Base-by-base conservation (phyloP, 331 rosid genomes). In the Saraca asoca region DNA sequence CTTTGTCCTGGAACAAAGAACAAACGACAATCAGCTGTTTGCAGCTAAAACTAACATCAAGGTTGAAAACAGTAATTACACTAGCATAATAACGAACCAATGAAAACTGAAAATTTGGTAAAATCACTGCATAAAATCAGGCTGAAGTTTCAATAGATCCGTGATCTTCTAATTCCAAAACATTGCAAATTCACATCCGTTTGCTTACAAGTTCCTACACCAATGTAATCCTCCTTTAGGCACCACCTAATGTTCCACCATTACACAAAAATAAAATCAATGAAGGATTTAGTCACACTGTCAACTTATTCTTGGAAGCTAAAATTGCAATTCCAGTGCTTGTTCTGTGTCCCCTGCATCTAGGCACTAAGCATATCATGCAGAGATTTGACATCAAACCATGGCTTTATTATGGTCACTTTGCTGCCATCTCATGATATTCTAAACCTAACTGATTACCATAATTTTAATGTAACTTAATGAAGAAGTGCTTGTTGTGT, bases 1-100 rank as follows among this genome's bases (percentile, higher is more conserved):
- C 99, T 35, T 77, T 88, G 72, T 94, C 99, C 99, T 93, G 89
- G 20, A 67, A 70, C 56, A 43, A 35, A 70, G 31, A 24, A 58
- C 13, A 54, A 58, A 34, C 38, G 53, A 44, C 53, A 73, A 46
- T 81, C 58, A 73, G 74, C 41, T 19, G 31, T n/a, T 53, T 20
- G 44, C 33, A 29, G 62, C 51, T 37, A 66, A 31, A 53, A 57
- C 52, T 33, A 34, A 49, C 64, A 15, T 67, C 70, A 39, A 48
- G 12, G 37, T 43, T 7, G 24, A 12, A 68, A 46, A 51, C 64
- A 65, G 11, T 11, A 12, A 70, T 34, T 68, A 15, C 52, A 67
- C 29, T 31, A 45, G 8, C 58, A 39, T 11, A 61, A 54, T 39
- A 35, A 45, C n/a, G 67, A 41, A 61, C 49, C 61, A 24, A 24